A percentile compares a stretch with the other conserved stretches of the same genome.
Conservation (phyloP, 192 early-diverging fungal genomes). For the Umbelopsis vinacea region DNA sequence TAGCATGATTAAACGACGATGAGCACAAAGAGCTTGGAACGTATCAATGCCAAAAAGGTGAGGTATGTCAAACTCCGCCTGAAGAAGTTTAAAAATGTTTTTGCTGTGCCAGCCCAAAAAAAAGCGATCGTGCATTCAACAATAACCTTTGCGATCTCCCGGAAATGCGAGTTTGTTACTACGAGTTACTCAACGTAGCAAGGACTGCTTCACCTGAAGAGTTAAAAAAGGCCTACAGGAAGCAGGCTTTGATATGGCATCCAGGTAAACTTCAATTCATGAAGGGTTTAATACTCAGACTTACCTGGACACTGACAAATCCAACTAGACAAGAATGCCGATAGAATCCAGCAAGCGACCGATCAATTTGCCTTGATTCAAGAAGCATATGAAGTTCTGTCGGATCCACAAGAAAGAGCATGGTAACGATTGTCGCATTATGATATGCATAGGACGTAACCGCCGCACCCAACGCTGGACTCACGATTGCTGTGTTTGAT, state of each 20-base stretch:
- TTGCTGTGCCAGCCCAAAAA: neutral
- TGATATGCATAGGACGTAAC: neutral
- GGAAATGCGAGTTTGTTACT: constrained; percentile 80
- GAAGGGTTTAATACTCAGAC: neutral
- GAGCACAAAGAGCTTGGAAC: neutral
- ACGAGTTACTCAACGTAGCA: constrained; percentile 86
- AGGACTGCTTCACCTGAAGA: constrained; percentile 72
- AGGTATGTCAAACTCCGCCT: constrained; percentile 2
- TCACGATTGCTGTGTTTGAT: neutral
- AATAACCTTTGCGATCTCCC: neutral
- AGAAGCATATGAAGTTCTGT: constrained; percentile 92
- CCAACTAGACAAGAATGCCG: constrained; percentile 80
- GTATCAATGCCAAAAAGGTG: neutral
- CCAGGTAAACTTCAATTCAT: constrained; percentile 53
- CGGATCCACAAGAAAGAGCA: constrained; percentile 90
- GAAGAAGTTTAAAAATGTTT: neutral
- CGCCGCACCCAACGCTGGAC: too few relatives aligned
- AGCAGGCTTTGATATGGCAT: constrained; percentile 79
- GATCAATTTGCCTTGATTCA: constrained; percentile 87
- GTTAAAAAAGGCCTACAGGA: constrained; percentile 88
- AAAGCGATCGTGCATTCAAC: constrained; percentile 11
- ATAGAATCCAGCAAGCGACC: constrained; percentile 85
- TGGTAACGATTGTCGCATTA: constrained; percentile 62
- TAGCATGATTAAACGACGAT: constrained; percentile 1
- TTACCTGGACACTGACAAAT: neutral